These are phyloP conservation scores for Aspergillus heteromorphus DNA, from an alignment of 495 filamentous ascomycete genomes.

Conservation along the genomic window DNA sequence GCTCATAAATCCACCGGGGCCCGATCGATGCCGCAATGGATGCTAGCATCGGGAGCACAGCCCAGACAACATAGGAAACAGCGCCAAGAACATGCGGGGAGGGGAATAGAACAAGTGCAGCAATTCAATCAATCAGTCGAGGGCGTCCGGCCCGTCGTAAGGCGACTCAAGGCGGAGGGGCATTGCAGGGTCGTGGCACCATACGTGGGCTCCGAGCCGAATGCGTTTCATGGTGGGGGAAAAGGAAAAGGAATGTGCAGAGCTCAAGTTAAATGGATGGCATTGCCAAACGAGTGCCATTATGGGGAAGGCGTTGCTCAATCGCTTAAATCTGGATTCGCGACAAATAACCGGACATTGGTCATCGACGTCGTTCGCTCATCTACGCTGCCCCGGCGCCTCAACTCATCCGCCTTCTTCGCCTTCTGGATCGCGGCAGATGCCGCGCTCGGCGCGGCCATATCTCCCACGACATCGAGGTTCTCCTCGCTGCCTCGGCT, in stretches of 20 bases:
- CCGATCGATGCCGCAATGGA: slow-evolving; percentile 8
- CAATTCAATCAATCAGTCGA: neutral
- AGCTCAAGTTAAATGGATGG: slow-evolving; percentile 1
- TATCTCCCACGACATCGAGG: slow-evolving; percentile 52
- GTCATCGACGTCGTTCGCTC: slow-evolving; percentile 83
- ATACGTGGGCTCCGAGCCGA: neutral
- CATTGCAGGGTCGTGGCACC: neutral
- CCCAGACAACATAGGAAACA: neutral
- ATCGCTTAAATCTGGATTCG: slow-evolving; percentile 82
- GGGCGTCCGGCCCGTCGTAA: neutral
- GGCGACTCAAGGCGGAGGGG: neutral
- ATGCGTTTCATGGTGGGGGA: neutral
- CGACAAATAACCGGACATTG: slow-evolving; percentile 81
- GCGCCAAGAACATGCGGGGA: slow-evolving; percentile 13
- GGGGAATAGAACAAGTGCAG: slow-evolving; percentile 11
- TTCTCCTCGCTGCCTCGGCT: slow-evolving; percentile 42
- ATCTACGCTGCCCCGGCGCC: slow-evolving; percentile 87
- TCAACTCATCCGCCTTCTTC: slow-evolving; percentile 68
- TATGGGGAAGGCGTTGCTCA: slow-evolving; percentile 25
- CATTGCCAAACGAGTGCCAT: neutral
- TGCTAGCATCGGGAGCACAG: slow-evolving; percentile 12
- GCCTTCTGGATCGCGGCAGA: slow-evolving; percentile 55
- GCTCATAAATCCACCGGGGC: slow-evolving; percentile 17
- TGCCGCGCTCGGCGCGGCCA: slow-evolving; percentile 41
- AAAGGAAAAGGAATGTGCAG: slow-evolving; percentile 4